phyloP scores from a whole-genome alignment of 1,139 yeast species.

The Protomyces macrosporus region DNA sequence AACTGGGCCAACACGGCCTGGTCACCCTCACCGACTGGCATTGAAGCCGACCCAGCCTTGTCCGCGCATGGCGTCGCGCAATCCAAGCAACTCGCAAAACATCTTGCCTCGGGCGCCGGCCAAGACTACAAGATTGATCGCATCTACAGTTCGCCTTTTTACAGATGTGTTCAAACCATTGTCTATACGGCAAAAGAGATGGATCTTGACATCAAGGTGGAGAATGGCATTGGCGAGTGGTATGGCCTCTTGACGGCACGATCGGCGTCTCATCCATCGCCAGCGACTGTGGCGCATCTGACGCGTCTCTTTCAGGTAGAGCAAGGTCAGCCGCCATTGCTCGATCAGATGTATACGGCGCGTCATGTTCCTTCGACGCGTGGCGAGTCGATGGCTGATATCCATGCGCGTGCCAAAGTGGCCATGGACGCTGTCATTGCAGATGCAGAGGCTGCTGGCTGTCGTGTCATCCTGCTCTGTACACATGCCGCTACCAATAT shows the following conservation, averaged over 20 bases:
- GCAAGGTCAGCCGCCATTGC: constrained; percentile 30
- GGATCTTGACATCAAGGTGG: constrained; percentile 55
- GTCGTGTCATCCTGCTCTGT: constrained; percentile 54
- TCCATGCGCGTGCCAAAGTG: constrained; percentile 50
- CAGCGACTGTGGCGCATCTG: constrained; percentile 53
- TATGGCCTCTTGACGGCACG: constrained; percentile 34
- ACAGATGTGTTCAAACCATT: constrained; percentile 80
- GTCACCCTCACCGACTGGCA: constrained; percentile 51
- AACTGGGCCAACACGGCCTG: constrained; percentile 54
- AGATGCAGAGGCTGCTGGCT: constrained; percentile 47
- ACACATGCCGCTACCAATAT: constrained; percentile 81
- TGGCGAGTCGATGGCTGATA: constrained; percentile 65
- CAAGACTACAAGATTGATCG: constrained; percentile 48
- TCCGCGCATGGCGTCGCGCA: constrained; percentile 77
- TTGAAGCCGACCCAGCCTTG: constrained; percentile 72
- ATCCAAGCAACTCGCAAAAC: constrained; percentile 65
- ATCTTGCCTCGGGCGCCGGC: constrained; percentile 41
- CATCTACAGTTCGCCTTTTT: constrained; percentile 75
- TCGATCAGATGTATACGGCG: constrained; percentile 39
- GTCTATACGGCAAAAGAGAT: constrained; percentile 58
- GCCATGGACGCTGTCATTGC: constrained; percentile 53
- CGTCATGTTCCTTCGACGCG: constrained; percentile 52
- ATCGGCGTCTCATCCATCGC: constrained; percentile 39
- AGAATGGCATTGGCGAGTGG: constrained; percentile 59
- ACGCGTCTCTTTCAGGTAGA: constrained; percentile 50